Base-by-base conservation (phyloP, 352 stramenopile genomes). In the Blastocystis sp. region DNA sequence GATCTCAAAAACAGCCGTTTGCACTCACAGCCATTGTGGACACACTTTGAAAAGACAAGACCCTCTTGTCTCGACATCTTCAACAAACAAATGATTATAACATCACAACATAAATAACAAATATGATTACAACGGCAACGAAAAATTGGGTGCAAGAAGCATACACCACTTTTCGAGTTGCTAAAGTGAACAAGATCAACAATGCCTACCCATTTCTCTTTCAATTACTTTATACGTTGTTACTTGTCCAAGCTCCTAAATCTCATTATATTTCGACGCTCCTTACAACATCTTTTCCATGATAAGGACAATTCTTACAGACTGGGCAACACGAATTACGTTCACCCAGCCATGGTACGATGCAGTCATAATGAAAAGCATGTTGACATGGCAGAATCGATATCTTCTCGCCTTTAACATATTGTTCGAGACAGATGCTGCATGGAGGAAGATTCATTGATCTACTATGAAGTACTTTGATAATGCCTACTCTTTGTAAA, bases 361-460 rank as follows among this genome's bases (percentile, higher is more conserved):
- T 80, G 43, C 69, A 80, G 1, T 63, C 7, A 39, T 63, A 80
- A 35, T 80, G 69, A 27, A 80, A 80, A 37, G 27, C 24, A 39
- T 80, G 69, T 9, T 54, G 24, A 35, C 69, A 80, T 16, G 69
- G 69, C n/a, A 80, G 42, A 32, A 80, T 29, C 19, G 69, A 80
- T 14, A 80, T 49, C 35, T 21, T 24, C 21, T 80, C 69, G 32
- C 49, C 49, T 39, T 80, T n/a, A 4, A 19, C n/a, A 35, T 65
- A 80, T 14, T 58, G n/a, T 12, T 59, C 69, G 5, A 80, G 61
- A 59, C 69, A 80, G 52, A 80, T 80, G 24, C 21, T 46, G 27
- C 69, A 80, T 16, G 43, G 46, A 32, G 37, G 19, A 27, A 58
- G n/a, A 21, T 37, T 59, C 39, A 63, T 59, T 7, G 69, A 80